Conservation (phyloP, 2,329 filamentous ascomycete genomes). For the Lizonia empirigonia region DNA sequence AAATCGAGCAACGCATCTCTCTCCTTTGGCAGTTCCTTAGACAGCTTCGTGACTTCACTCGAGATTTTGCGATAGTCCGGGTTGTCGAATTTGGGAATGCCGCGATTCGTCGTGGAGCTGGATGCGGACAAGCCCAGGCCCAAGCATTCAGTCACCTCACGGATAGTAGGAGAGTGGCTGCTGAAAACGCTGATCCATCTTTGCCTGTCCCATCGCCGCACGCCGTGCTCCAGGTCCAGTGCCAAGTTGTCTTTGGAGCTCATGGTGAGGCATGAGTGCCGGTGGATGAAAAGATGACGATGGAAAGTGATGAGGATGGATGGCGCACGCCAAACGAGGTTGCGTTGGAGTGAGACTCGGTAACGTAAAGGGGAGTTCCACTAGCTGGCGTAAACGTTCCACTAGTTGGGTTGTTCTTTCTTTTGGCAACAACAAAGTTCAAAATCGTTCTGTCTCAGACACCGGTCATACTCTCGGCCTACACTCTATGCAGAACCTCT, state of each 20-base stretch:
- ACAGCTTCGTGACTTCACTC: conserved; percentile 44
- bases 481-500: conserved; percentile 4
- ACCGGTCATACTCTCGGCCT: conserved; percentile 20
- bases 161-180: conserved; percentile 47
- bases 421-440: conserved; percentile 34
- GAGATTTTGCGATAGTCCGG: conserved; percentile 46
- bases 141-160: conserved; percentile 46
- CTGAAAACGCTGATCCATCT: conserved; percentile 47
- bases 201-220: conserved; percentile 43
- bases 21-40: conserved; percentile 46
- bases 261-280: conserved; percentile 35
- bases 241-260: conserved; percentile 40
- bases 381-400: conserved; percentile 24
- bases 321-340: conserved; percentile 30
- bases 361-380: conserved; percentile 39
- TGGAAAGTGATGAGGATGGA: conserved; percentile 26
- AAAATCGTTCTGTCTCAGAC: conserved; percentile 29
- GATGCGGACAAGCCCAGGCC: conserved; percentile 43
- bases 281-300: conserved; percentile 13
- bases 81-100: conserved; percentile 48
- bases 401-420: conserved; percentile 25
- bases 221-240: conserved; percentile 39
- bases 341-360: conserved; percentile 29
- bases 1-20: conserved; percentile 47
- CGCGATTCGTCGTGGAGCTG: conserved; percentile 45